Evolutionary conservation across 495 filamentous ascomycete species (phyloP).

Genomic region (Neurospora sublineolata): DNA sequence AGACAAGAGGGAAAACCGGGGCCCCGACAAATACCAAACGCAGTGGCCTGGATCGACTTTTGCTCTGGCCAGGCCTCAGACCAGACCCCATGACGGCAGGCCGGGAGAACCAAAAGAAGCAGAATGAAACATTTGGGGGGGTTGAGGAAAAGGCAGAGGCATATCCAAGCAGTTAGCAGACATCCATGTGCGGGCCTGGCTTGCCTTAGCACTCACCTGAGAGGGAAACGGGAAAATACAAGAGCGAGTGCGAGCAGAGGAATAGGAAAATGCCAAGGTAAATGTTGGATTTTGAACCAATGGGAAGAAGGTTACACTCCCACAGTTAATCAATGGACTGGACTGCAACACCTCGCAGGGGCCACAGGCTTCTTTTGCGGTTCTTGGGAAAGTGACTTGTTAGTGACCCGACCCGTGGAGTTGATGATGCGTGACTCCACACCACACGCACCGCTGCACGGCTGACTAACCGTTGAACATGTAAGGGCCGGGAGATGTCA

Average conservation of each 20-base stretch:
- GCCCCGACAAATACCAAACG: slow-evolving; percentile 19
- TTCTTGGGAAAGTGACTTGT: background rate
- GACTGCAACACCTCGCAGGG: background rate
- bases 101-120: slow-evolving; percentile 3
- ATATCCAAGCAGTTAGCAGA: background rate
- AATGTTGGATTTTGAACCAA: background rate
- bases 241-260: background rate
- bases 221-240: background rate
- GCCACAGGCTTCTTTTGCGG: background rate
- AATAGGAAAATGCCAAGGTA: background rate
- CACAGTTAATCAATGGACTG: background rate
- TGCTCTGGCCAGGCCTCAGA: background rate
- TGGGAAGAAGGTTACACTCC: background rate
- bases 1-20: slow-evolving; percentile 34
- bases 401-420: background rate
- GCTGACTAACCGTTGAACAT: background rate
- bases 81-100: background rate
- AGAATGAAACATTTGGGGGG: background rate
- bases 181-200: background rate
- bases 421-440: background rate
- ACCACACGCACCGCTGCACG: background rate
- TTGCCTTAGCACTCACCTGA: background rate
- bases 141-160: background rate
- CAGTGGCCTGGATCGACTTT: background rate
- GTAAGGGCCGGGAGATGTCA: background rate